A percentile compares a stretch with the other conserved stretches of the same genome.
These are phyloP conservation scores for Aspergillus sojae DNA, from an alignment of 2,329 filamentous ascomycete species.

Conservation along the genomic window DNA sequence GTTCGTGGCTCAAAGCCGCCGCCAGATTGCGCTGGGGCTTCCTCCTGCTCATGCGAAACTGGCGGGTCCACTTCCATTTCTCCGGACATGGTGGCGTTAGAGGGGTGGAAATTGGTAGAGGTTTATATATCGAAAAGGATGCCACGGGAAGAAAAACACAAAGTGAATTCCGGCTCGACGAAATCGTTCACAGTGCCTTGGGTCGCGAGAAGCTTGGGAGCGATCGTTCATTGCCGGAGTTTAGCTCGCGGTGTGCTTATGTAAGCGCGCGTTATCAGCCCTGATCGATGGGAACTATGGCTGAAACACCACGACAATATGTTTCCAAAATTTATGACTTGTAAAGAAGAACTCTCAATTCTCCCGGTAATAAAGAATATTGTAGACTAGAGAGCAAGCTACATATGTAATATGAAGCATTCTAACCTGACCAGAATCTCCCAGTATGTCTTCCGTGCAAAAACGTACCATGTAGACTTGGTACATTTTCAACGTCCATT, in stretches of 20 bases:
- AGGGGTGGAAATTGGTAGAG: neutral
- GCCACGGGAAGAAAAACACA: neutral
- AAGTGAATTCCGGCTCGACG: neutral
- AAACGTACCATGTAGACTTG: no score
- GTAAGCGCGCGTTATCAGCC: neutral
- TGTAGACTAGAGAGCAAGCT: neutral
- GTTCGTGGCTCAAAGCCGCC: slow-evolving; percentile 46
- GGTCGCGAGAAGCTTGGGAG: neutral
- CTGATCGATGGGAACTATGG: neutral
- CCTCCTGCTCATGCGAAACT: slow-evolving; percentile 33
- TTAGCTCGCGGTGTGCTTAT: slow-evolving; percentile 2
- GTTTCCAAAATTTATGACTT: neutral
- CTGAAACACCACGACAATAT: neutral
- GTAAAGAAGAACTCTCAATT: neutral
- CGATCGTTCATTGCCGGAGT: neutral
- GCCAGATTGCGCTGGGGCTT: slow-evolving; percentile 31
- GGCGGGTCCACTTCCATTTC: slow-evolving; percentile 52
- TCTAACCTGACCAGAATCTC: neutral
- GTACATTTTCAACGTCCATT: neutral
- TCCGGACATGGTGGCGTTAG: slow-evolving; percentile 37
- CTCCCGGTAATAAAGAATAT: neutral
- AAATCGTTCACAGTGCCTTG: neutral
- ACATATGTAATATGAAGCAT: neutral
- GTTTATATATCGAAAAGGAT: neutral
- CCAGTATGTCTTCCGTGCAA: neutral